Evolutionary conservation across 805 yeast species (phyloP).

Genomic region (Ogataea thermomethanolica): DNA sequence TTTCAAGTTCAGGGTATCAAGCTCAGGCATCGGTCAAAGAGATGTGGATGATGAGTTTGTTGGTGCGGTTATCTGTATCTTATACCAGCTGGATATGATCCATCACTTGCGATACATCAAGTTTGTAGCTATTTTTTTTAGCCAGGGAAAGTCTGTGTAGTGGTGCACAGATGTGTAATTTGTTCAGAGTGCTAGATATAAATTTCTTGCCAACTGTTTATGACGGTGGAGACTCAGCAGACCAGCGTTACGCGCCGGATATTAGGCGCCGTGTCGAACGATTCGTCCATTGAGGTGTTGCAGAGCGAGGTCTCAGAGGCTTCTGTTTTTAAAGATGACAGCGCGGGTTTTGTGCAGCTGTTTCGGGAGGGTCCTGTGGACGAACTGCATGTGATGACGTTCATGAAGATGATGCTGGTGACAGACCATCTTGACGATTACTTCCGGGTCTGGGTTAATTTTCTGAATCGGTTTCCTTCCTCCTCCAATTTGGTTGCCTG

Average conservation of each 20-base stretch:
- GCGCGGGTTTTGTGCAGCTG: constrained; percentile 3
- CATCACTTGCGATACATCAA: constrained; percentile 10
- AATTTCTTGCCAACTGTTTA: background rate
- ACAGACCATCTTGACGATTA: constrained; percentile 8
- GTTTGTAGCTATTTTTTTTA: constrained; percentile 2
- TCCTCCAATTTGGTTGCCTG: constrained; percentile 25
- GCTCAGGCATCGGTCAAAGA: constrained; percentile 8
- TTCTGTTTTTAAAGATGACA: background rate
- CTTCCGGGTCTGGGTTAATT: constrained; percentile 12
- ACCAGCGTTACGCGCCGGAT: constrained; percentile 5
- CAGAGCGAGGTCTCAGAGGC: background rate
- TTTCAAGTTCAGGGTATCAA: constrained; percentile 10
- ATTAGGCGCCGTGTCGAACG: constrained; percentile 1
- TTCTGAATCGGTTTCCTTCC: constrained; percentile 18
- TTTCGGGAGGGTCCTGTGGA: constrained; percentile 5
- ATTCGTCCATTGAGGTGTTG: background rate
- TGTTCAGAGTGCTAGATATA: background rate
- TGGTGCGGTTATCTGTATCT: background rate
- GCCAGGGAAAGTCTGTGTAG: background rate
- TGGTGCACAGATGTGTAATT: background rate
- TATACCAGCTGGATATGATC: constrained; percentile 4
- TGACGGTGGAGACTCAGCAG: constrained; percentile 10
- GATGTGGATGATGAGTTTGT: no score
- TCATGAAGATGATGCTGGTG: constrained; percentile 6
- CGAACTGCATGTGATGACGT: constrained; percentile 9